Conservation (phyloP, 2,329 filamentous ascomycete species). For the Colletotrichum cereale region DNA sequence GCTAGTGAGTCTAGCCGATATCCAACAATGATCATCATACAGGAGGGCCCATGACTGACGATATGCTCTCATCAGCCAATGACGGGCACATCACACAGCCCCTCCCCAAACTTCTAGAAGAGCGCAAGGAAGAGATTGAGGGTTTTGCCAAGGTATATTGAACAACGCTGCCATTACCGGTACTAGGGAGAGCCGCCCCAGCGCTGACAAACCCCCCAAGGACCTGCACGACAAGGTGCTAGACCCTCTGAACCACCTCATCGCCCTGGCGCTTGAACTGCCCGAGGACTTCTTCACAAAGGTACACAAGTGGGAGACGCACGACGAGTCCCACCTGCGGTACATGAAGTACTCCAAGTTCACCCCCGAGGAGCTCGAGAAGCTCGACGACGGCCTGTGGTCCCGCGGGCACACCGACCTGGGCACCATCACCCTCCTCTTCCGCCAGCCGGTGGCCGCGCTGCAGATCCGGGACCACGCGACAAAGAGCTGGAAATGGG, state of each 20-base stretch:
- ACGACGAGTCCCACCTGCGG: conserved; percentile 71
- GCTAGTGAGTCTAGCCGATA: conserved; percentile 45
- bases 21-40: background rate
- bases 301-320: conserved; percentile 67
- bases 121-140: conserved; percentile 68
- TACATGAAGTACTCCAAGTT: conserved; percentile 71
- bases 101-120: conserved; percentile 58
- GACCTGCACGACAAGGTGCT: conserved; percentile 66
- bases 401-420: conserved; percentile 67
- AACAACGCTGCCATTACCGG: background rate
- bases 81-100: conserved; percentile 49
- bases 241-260: conserved; percentile 68
- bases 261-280: conserved; percentile 71
- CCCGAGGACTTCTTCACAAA: conserved; percentile 68
- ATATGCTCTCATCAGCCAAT: conserved; percentile 41
- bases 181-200: background rate
- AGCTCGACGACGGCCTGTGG: conserved; percentile 57
- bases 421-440: conserved; percentile 67
- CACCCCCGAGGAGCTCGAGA: conserved; percentile 59
- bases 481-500: conserved; percentile 63
- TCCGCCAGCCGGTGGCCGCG: conserved; percentile 69
- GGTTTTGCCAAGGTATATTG: conserved; percentile 59
- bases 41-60: background rate
- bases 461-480: conserved; percentile 65
- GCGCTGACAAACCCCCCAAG: background rate